Conservation (phyloP, 352 stramenopile genomes). For the Globisporangium recalcitrans region DNA sequence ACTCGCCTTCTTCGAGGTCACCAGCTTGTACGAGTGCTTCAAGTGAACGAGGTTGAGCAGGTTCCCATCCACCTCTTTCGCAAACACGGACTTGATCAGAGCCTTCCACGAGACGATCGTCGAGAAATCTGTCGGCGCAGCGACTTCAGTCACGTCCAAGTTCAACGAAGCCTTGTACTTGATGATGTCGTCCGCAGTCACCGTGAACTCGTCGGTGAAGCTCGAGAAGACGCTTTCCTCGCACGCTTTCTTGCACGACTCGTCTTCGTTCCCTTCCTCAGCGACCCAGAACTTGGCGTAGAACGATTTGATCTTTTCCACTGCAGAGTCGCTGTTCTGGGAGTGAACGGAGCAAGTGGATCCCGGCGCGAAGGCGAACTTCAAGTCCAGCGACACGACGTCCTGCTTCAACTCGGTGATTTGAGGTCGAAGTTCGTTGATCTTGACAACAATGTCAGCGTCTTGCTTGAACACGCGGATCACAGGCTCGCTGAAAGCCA, state of each 20-base stretch:
- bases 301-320: conserved; percentile 66
- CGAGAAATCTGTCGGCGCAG: conserved; percentile 64
- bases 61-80: conserved; percentile 77
- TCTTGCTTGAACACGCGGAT: conserved; percentile 42
- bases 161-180: conserved; percentile 58
- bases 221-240: conserved; percentile 49
- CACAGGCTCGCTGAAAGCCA: conserved; percentile 32
- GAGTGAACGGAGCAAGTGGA: conserved; percentile 48
- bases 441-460: conserved; percentile 33
- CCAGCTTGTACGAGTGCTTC: conserved; percentile 80
- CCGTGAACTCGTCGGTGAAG: conserved; percentile 59
- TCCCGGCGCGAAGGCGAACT: conserved; percentile 36
- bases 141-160: conserved; percentile 24
- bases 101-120: conserved; percentile 78
- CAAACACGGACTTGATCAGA: conserved; percentile 81
- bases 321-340: conserved; percentile 27
- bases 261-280: conserved; percentile 47
- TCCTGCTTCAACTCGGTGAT: conserved; percentile 38
- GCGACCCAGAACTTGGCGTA: conserved; percentile 77
- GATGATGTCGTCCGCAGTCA: conserved; percentile 49
- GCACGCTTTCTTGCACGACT: conserved; percentile 54
- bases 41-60: conserved; percentile 80
- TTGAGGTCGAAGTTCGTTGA: conserved; percentile 55
- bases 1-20: conserved; percentile 24
- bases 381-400: conserved; percentile 49